Evolutionary conservation across 192 early-diverging fungal species (phyloP), one percentile per base, ranked within the genome.

Genomic region (Podila clonocystis): DNA sequence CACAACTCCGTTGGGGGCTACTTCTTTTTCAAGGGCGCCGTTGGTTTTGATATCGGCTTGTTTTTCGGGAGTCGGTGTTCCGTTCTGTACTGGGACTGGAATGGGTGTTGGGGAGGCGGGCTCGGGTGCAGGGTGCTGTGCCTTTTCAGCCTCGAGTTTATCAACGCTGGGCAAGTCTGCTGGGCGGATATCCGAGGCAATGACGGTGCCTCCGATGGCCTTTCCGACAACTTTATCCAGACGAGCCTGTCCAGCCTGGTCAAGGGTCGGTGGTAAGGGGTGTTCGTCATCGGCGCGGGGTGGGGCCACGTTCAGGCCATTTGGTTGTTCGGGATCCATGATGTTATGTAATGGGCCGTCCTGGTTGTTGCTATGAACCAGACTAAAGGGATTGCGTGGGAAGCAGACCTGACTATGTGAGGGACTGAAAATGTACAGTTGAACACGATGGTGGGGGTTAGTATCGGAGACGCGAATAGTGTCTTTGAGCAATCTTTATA

Each of bases 181-280:
- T 19, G 77, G 65, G 15, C 20, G 70, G 50, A 80, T 68, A 45
- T 80, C 77, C 17, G 77, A 73, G 2, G 66, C 20, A 30, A 80
- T 80, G 26, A 80, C 62, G 9, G 70, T 73, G 48, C 77, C 77
- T 4, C 77, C 77, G 15, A 80, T 45, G 15, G 62, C 77, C 36
- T 73, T 80, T 45, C 77, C 77, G 0, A 80, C 57, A 33, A 62
- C 67, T 11, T 58, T 61, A 6, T 80, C 38, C 13, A 69, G 29
- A 29, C 55, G 60, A 34, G 70, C 70, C 22, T 69, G 62, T 38
- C 77, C 77, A 7, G 62, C 62, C 48, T 8, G 9, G 34, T 36
- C 34, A 36, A 36, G 9, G 34, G 68, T 73, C 17, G 64, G 38
- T 13, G 70, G 71, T 19, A 67, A 50, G 3, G 62, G n/a, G 57